Base-by-base conservation (phyloP, 768 basidiomycete genomes). In the Clitopilus hobsonii region DNA sequence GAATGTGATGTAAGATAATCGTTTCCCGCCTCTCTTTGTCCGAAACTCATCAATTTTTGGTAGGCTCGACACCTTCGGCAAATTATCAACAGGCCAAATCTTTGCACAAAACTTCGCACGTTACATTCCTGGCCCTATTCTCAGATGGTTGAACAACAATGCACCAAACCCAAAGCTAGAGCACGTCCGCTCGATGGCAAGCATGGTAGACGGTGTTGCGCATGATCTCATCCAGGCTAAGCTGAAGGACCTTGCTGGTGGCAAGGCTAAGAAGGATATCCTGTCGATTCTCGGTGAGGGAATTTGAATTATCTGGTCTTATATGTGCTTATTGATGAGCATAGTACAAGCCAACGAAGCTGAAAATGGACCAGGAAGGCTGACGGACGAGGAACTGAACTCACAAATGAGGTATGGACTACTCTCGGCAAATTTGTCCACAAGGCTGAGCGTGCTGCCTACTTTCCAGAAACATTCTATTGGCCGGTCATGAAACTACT, bases 401-500 rank as follows among this genome's bases (percentile, higher is more conserved):
- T 74, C 73, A 36, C 79, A 77, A 67, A 80, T 76, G 77, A 69
- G 69, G 74, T 89, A 74, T 69, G 74, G 24, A 69, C 72, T 56
- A 68, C 71, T 29, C n/a, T n/a, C n/a, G n/a, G n/a, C 70, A 79
- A 14, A 66, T 74, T 11, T 69, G 63, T 49, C 57, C 72, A 54
- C 75, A 71, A 0, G 60, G 71, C 7, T 62, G 71, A 11, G 78
- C 78, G 61, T 62, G 61, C 3, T 66, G 66, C 53, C 67, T 81
- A 25, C 69, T 77, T 27, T 61, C 67, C 0, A 88, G 87, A 41
- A 76, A 75, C 1, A 70, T 82, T 13, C 67, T 80, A 26, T 56
- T 81, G 28, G 79, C 80, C 5, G 82, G 80, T 1, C 79, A 87
- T 60, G 85, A 86, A 62, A 84, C 84, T 7, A 84, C 82, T 10